Percentiles rank a stretch among this genome's conserved stretches.
Evolutionary conservation across 2,329 filamentous ascomycete species (phyloP).

Genomic region (Cladosporium sphaerospermum): DNA sequence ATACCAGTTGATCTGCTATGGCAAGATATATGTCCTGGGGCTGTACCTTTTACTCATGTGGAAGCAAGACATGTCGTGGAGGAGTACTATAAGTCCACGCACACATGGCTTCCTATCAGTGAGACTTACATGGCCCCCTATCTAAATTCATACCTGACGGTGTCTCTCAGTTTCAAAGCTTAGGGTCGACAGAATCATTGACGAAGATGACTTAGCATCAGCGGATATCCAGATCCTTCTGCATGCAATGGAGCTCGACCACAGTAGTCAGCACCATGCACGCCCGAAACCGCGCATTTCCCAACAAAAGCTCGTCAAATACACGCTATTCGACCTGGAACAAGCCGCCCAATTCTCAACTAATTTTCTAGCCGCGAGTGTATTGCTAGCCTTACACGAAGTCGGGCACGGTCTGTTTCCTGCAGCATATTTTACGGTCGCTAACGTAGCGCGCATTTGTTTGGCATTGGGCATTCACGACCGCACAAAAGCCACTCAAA

Average conservation of each 20-base stretch:
- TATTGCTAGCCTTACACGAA: constrained; percentile 17
- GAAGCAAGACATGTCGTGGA: constrained; percentile 9
- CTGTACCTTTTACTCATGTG: not conserved
- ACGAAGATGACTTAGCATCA: not conserved
- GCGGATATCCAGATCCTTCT: constrained; percentile 3
- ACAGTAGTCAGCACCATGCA: not conserved
- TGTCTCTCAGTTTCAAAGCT: not conserved
- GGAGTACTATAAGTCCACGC: constrained; percentile 11
- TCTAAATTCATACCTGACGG: not conserved
- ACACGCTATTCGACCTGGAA: constrained; percentile 14
- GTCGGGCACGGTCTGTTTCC: constrained; percentile 17
- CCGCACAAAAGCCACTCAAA: constrained; percentile 17
- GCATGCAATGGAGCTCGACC: constrained; percentile 14
- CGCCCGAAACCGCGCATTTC: too few species aligned
- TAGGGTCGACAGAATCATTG: constrained; percentile 5
- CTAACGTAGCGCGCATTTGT: constrained; percentile 10
- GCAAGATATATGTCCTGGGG: constrained; percentile 8
- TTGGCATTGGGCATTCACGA: constrained; percentile 16
- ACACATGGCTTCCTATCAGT: constrained; percentile 14
- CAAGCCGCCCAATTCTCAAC: constrained; percentile 13
- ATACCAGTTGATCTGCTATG: constrained; percentile 3
- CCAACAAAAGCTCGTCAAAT: constrained; percentile 10
- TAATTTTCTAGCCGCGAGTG: constrained; percentile 15
- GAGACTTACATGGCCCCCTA: not conserved
- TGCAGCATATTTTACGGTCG: constrained; percentile 15